Conservation (phyloP, 768 basidiomycete genomes). For the Mycena alexandri region DNA sequence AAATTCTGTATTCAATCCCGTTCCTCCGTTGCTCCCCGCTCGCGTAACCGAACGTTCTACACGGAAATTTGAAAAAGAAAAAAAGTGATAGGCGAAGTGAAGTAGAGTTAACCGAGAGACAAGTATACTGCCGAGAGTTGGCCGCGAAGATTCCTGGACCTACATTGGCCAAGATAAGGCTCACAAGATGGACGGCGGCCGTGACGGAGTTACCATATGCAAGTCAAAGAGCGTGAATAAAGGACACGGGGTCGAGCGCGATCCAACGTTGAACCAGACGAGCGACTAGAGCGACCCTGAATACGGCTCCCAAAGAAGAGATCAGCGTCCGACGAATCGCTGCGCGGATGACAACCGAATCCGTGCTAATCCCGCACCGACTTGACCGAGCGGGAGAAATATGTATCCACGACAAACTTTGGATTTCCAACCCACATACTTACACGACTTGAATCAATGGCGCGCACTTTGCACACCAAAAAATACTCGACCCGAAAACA, state of each 20-base stretch:
- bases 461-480: slow-evolving; percentile 13
- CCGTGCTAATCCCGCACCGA: not conserved
- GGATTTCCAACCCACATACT: slow-evolving; percentile 31
- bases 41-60: no score
- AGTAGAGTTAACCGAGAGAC: no score
- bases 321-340: slow-evolving; percentile 17
- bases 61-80: no score
- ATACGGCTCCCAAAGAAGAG: not conserved
- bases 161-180: no score
- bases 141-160: no score
- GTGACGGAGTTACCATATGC: not conserved
- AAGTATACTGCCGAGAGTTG: no score
- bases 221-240: not conserved
- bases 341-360: not conserved
- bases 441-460: slow-evolving; percentile 24
- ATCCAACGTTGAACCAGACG: not conserved
- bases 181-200: no score
- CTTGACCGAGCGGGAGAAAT: not conserved
- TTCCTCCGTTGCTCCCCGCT: no score
- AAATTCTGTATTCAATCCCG: no score
- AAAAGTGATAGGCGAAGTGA: no score
- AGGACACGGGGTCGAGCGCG: not conserved
- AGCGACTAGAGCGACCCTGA: slow-evolving; percentile 11
- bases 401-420: slow-evolving; percentile 3
- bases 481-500: slow-evolving; percentile 33